Conservation (phyloP, 2,329 filamentous ascomycete species). For the Diaporthe helianthi region DNA sequence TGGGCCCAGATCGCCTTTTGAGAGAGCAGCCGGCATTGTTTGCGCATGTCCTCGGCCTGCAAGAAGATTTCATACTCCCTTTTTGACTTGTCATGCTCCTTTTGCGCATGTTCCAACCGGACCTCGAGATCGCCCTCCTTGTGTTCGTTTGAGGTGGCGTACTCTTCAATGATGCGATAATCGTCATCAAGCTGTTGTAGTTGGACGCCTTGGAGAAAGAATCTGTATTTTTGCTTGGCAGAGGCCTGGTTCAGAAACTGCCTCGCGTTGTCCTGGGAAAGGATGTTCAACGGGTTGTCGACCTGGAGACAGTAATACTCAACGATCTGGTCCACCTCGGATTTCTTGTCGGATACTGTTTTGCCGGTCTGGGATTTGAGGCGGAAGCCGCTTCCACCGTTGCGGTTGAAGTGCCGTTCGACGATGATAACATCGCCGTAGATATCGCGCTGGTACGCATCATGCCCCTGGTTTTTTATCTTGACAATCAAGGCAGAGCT, state of each 20-base stretch:
- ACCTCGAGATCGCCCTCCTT: slow-evolving; percentile 67
- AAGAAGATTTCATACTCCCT: slow-evolving; percentile 70
- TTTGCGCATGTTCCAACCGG: slow-evolving; percentile 68
- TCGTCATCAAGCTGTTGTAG: slow-evolving; percentile 91
- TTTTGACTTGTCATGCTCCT: slow-evolving; percentile 65
- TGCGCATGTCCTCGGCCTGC: slow-evolving; percentile 70
- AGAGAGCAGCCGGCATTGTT: slow-evolving; percentile 63
- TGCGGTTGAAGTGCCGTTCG: slow-evolving; percentile 85
- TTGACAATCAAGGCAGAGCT: slow-evolving; percentile 78
- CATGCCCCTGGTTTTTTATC: slow-evolving; percentile 88
- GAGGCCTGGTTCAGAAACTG: slow-evolving; percentile 90
- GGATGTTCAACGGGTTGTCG: slow-evolving; percentile 93
- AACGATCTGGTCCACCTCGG: slow-evolving; percentile 88
- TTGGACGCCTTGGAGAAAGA: slow-evolving; percentile 94
- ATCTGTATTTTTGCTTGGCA: slow-evolving; percentile 88
- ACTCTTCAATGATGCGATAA: slow-evolving; percentile 83
- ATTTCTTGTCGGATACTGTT: slow-evolving; percentile 80
- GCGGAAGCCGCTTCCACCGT: slow-evolving; percentile 82
- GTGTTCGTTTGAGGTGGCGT: slow-evolving; percentile 73
- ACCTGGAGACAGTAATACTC: slow-evolving; percentile 95
- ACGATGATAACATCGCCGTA: slow-evolving; percentile 88
- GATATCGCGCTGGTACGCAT: slow-evolving; percentile 81
- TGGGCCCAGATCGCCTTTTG: slow-evolving; percentile 86
- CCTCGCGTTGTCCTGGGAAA: slow-evolving; percentile 93
- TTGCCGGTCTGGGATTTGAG: slow-evolving; percentile 76